Percentiles rank a stretch among this genome's conserved stretches.
These are phyloP conservation scores for Phytophthora boehmeriae DNA, from an alignment of 352 stramenopile genomes.

Conservation along the genomic window DNA sequence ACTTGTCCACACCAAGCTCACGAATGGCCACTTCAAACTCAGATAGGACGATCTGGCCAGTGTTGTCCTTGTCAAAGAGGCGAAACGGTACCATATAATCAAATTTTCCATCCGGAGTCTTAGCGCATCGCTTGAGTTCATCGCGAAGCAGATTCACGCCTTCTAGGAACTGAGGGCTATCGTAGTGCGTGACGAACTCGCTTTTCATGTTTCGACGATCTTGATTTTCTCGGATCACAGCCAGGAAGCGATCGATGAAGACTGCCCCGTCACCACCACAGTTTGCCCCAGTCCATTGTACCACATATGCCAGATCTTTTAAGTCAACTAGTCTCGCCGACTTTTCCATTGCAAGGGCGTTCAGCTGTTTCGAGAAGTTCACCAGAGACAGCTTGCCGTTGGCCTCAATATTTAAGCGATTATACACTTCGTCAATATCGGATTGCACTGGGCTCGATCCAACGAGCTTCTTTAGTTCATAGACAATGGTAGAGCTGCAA, in stretches of 20 bases:
- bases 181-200: conserved; percentile 83
- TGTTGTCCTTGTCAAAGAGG: conserved; percentile 76
- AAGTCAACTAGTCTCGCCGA: conserved; percentile 55
- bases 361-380: conserved; percentile 63
- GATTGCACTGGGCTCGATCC: conserved; percentile 41
- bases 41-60: conserved; percentile 68
- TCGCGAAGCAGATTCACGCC: conserved; percentile 70
- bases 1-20: conserved; percentile 77
- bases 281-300: conserved; percentile 77
- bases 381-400: conserved; percentile 74
- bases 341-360: conserved; percentile 60
- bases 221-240: conserved; percentile 64
- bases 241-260: conserved; percentile 78
- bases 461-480: conserved; percentile 76
- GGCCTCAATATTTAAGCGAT: conserved; percentile 73
- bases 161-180: conserved; percentile 80
- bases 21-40: conserved; percentile 75
- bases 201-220: conserved; percentile 86
- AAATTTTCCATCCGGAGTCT: conserved; percentile 80
- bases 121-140: conserved; percentile 77
- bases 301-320: conserved; percentile 77
- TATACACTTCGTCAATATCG: conserved; percentile 57
- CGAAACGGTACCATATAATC: conserved; percentile 75
- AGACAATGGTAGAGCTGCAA: conserved; percentile 59
- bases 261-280: conserved; percentile 69